These are phyloP conservation scores for Metrosideros polymorpha DNA, from an alignment of 441 rosid genomes.

Conservation along the genomic window DNA sequence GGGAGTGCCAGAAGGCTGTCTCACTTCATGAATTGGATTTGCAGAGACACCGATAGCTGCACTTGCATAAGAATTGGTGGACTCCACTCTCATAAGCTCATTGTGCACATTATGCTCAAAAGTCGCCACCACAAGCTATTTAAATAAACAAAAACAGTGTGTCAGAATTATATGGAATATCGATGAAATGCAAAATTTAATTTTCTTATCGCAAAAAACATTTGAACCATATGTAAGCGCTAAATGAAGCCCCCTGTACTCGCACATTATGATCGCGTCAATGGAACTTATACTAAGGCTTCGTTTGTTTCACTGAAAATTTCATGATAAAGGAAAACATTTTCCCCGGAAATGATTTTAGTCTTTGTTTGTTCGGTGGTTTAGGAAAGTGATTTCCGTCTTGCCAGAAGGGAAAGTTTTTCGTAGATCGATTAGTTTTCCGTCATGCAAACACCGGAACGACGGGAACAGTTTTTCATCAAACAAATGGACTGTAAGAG, in stretches of 20 bases:
- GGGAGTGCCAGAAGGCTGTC: neutral
- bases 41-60: too few species aligned
- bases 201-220: neutral
- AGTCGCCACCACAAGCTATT: neutral
- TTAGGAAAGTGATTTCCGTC: neutral
- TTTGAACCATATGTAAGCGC: neutral
- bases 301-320: neutral
- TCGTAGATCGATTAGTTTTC: neutral
- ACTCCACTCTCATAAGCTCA: too few species aligned
- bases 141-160: neutral
- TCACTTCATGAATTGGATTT: neutral
- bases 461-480: neutral
- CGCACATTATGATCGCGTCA: neutral
- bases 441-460: neutral
- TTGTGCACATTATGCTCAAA: neutral
- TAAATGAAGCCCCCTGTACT: neutral
- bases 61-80: too few species aligned
- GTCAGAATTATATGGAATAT: neutral
- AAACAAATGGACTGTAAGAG: neutral
- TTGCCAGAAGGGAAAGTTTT: neutral
- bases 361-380: neutral
- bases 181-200: neutral
- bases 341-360: neutral
- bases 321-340: neutral
- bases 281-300: neutral